Base-by-base conservation (phyloP, 768 basidiomycete genomes). In the Collybia sordida region DNA sequence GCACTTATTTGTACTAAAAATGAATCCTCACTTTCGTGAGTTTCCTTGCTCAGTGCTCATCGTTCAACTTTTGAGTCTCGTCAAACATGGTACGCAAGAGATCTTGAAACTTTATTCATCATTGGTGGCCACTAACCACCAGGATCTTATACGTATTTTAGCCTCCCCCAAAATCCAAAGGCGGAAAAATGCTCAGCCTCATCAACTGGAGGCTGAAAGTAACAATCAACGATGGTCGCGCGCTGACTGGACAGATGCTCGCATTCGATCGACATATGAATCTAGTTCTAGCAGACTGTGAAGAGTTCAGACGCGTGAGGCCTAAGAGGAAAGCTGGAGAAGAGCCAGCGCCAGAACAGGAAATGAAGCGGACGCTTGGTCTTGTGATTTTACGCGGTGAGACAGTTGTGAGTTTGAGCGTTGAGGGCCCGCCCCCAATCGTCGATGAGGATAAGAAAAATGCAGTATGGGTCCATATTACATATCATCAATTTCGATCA, bases 251-350 rank as follows among this genome's bases (percentile, higher is more conserved):
- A 36, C 97, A 98, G 74, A 97, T 98, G 92, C 88, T 99, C 68
- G 97, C 97, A 45, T 99, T 98, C 68, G 97, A 99, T 75, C 88
- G 91, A 64, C 97, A 99, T 72, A 99, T 98, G 97, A 99, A 99
- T 73, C 79, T 99, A 59, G 97, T 99, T 39, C 74, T 99, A 47
- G 94, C 96, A 14, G 97, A 98, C 60, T 98, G 95, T 64, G 97
- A 99, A 70, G 97, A 99, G 71, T 99, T 98, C 66, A 75, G 97
- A 61, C 85, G 90, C 56, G 86, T 98, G 36, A 76, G 90, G 56
- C 88, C 89, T 34, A 98, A 98, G 79, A 93, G 93, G 77, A 90
- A 96, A 74, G 65, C 82, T 12, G 90, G 90, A 22, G 86, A 84
- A 71, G 90, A 86, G 65, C 79, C 83, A 3, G 83, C 81, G 6